Base-by-base conservation (phyloP, 2,329 filamentous ascomycete genomes). In the Calonectria naviculata region DNA sequence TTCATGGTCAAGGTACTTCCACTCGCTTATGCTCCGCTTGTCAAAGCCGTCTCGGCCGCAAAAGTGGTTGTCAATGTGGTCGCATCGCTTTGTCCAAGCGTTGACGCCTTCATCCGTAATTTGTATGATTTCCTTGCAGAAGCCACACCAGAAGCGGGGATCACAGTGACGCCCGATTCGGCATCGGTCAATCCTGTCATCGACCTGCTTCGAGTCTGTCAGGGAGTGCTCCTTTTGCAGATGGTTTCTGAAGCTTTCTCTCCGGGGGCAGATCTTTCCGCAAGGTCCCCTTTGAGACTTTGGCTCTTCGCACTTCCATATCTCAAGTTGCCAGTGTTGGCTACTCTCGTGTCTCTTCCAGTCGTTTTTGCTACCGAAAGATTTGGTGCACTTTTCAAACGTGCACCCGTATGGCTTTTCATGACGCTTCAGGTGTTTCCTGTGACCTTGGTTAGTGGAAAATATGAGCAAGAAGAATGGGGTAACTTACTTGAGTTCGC, bases 341-440 rank as follows among this genome's bases (percentile, higher is more conserved):
- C 89, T 91, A 74, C 91, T 93, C 79, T 98, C 96, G 78, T 98
- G 95, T 1, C 95, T 91, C 80, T 97, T 97, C 95, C 91, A 98
- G 82, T 98, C 95, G 70, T 95, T 95, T 80, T 98, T 97, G 81
- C 93, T 95, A n/a, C 95, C 95, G 75, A 98, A 98, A 0, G 80
- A 86, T 78, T 94, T 95, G 60, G 83, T 81, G 78, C 95, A 98
- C 34, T 84, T 83, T 10, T 86, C 82, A 73, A 92, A 93, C 0
- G 95, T 97, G 81, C 95, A 98, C 15, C 91, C 92, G 73, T 96
- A 98, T 0, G 95, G 95, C 74, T 91, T 92, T 9, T 90, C 88
- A 80, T 98, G 95, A 1, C 95, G 91, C 80, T 95, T 96, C 81
- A 90, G 86, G 80, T 98, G 95, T 81, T 98, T 98, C 74, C 94